Conservation (phyloP, 176 grass and related monocot genomes). For the Zoysia japonica region DNA sequence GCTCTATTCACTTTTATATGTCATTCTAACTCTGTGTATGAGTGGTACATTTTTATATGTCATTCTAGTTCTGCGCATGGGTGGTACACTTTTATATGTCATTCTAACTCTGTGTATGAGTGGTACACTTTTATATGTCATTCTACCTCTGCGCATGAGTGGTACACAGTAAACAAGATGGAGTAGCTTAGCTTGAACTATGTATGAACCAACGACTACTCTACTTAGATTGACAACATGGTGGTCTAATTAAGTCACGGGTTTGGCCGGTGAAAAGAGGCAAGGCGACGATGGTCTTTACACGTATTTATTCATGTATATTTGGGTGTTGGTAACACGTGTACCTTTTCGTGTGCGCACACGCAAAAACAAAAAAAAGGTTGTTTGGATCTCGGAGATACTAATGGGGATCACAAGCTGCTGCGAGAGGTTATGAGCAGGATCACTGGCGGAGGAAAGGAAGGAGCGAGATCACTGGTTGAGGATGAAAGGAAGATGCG, state of each 20-base stretch:
- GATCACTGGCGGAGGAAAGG: not conserved
- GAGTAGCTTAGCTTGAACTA: not conserved
- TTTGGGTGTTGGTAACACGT: not conserved
- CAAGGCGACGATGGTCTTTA: not conserved
- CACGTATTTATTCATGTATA: too few relatives aligned
- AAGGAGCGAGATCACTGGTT: not conserved
- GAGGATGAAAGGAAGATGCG: not conserved
- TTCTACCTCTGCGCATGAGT: too few relatives aligned
- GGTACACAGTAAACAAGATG: too few relatives aligned
- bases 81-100: too few relatives aligned
- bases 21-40: too few relatives aligned
- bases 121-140: too few relatives aligned
- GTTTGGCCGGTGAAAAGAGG: not conserved
- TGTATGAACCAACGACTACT: not conserved
- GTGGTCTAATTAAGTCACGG: not conserved
- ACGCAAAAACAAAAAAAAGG: slow-evolving; percentile 24
- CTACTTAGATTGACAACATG: not conserved
- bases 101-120: too few relatives aligned
- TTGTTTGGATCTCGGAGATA: slow-evolving; percentile 1
- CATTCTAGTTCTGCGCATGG: too few relatives aligned
- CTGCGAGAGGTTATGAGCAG: not conserved
- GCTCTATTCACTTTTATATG: too few relatives aligned
- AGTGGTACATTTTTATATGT: too few relatives aligned
- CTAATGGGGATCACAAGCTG: slow-evolving; percentile 25
- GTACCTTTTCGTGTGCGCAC: slow-evolving; percentile 27